phyloP scores from a whole-genome alignment of 768 basidiomycete genomes.

The Russula earlei region DNA sequence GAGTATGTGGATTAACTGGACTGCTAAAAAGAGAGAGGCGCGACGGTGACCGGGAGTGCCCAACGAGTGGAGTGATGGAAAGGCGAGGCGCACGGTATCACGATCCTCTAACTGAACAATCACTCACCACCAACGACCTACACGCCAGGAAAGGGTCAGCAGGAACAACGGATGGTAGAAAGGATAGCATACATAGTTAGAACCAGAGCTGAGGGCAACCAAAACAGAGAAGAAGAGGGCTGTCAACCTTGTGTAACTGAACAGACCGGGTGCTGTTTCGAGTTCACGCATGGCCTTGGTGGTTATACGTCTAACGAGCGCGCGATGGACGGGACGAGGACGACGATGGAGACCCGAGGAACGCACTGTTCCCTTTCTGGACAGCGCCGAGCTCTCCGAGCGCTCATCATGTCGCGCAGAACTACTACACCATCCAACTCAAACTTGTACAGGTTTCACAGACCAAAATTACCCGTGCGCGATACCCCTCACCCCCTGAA shows the following conservation, averaged over 20 bases:
- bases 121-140: constrained; percentile 33
- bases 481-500: constrained; percentile 19
- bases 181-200: constrained; percentile 54
- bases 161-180: background rate
- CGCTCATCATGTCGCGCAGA: too few relatives aligned
- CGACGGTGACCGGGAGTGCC: background rate
- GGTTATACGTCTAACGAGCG: too few relatives aligned
- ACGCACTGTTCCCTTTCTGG: too few relatives aligned
- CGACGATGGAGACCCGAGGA: too few relatives aligned
- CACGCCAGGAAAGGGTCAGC: background rate
- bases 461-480: constrained; percentile 13
- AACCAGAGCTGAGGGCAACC: constrained; percentile 56
- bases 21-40: background rate
- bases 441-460: constrained; percentile 20
- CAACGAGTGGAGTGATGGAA: background rate
- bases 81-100: background rate
- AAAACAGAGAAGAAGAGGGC: constrained; percentile 44
- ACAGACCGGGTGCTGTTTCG: background rate
- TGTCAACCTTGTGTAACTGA: constrained; percentile 5
- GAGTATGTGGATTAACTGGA: background rate
- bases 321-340: too few relatives aligned
- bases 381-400: too few relatives aligned
- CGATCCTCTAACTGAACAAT: background rate
- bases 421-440: constrained; percentile 1
- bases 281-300: background rate